Conservation (phyloP, 352 stramenopile species). For the Pythium sp. region DNA sequence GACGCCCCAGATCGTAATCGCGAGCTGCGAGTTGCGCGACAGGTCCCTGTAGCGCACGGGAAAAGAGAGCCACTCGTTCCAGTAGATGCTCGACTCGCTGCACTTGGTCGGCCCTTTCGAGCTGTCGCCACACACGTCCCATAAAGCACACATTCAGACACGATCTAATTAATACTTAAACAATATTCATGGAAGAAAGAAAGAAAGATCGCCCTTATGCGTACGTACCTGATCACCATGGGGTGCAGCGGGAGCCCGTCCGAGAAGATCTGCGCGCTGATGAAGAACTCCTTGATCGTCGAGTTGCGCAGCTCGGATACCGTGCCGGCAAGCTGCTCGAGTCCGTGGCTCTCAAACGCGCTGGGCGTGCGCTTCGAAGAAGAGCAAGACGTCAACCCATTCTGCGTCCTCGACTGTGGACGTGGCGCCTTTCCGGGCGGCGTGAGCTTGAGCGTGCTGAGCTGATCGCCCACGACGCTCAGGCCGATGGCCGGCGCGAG, state of each 20-base stretch:
- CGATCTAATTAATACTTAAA: neutral
- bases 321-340: slow-evolving; percentile 60
- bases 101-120: slow-evolving; percentile 83
- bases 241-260: slow-evolving; percentile 78
- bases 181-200: neutral
- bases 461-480: slow-evolving; percentile 25
- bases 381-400: neutral
- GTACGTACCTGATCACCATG: slow-evolving; percentile 68
- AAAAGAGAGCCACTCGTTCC: slow-evolving; percentile 88
- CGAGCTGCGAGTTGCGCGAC: slow-evolving; percentile 79
- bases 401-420: neutral
- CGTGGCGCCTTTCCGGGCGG: slow-evolving; percentile 2
- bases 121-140: slow-evolving; percentile 18
- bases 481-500: slow-evolving; percentile 53
- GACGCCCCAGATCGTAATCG: slow-evolving; percentile 84
- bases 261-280: slow-evolving; percentile 87
- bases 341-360: slow-evolving; percentile 31
- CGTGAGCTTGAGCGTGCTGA: slow-evolving; percentile 7
- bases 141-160: slow-evolving; percentile 6
- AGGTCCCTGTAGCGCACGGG: slow-evolving; percentile 86
- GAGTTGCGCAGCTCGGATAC: slow-evolving; percentile 80
- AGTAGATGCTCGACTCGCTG: slow-evolving; percentile 86
- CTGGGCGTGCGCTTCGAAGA: slow-evolving; percentile 14
- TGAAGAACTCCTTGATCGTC: slow-evolving; percentile 82
- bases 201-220: neutral